Evolutionary conservation across 345 rosid species (phyloP), one percentile per base, ranked within the genome.

Genomic region (Camelina laxa): DNA sequence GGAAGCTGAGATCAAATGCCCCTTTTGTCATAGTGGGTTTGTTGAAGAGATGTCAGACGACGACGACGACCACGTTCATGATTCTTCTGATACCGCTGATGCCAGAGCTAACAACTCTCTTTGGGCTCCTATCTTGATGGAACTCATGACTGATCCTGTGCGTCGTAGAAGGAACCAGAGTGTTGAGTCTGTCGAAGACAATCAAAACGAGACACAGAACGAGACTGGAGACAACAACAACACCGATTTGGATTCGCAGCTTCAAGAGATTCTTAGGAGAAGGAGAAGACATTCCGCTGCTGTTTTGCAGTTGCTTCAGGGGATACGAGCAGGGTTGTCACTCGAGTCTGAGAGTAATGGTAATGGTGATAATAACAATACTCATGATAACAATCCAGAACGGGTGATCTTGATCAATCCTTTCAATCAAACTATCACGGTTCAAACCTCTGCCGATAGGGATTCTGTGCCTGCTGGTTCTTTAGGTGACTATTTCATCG

Each of bases 91-190:
- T 69, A 44, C 88, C 5, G 19, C 17, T 20, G 67, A 22, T 9
- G 33, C 19, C 7, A 42, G 81, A 78, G 50, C 64, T 0, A 66
- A 53, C 50, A 11, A 15, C 2, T 84, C 90, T 60, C 84, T 88
- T 13, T 91, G 96, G 98, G 89, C 87, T 19, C 95, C 98, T 0
- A 73, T 93, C 75, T 81, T 93, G 84, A 86, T 93, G 53, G 92
- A 91, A 5, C 82, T 91, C 83, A 85, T 87, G 85, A 87, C 80
- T 3, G 84, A 80, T 60, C 76, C 83, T 1, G 82, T 66, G 6
- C 88, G 84, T 0, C 80, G 80, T 4, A 73, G 84, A 47, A 86
- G 91, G 48, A 67, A 75, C 31, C 80, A 88, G 58, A 84, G 81
- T 39, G 14, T 75, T 55, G 72, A 57, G 20, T 64, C 70, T 27